Evolutionary conservation across 768 basidiomycete species (phyloP).

Genomic region (Rhizopogon roseolus): DNA sequence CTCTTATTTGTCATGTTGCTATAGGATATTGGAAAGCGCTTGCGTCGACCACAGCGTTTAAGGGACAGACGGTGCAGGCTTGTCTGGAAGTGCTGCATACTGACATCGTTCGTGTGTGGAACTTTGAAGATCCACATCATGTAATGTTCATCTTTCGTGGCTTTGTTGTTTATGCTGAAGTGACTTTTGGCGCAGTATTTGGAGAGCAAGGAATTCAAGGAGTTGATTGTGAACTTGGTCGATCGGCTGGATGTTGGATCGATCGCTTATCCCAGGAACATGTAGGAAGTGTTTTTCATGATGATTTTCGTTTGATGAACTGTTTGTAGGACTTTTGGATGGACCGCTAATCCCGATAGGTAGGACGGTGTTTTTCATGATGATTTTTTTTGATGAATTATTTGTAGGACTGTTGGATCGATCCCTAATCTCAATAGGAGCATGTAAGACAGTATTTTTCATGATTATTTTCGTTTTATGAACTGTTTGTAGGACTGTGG

Average conservation of each 20-base stretch:
- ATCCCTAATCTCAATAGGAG: no score
- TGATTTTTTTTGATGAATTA: no score
- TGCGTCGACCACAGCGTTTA: slow-evolving; percentile 9
- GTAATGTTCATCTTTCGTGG: no score
- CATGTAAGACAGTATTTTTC: no score
- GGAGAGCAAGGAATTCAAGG: neutral
- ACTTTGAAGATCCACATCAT: no score
- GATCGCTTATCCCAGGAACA: neutral
- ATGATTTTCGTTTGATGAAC: neutral
- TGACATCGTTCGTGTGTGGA: slow-evolving; percentile 16
- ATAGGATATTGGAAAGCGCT: slow-evolving; percentile 18
- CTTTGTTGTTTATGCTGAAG: neutral
- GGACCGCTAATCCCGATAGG: no score
- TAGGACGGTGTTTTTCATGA: no score
- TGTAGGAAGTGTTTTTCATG: neutral
- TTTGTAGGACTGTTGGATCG: no score
- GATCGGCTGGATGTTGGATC: neutral
- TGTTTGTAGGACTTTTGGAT: neutral
- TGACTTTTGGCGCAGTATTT: neutral
- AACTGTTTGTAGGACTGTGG: no score
- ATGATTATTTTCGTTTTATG: no score
- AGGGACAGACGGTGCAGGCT: neutral
- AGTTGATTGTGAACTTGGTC: neutral
- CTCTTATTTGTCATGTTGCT: neutral
- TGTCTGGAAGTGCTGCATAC: slow-evolving; percentile 13